A percentile compares a stretch with the other conserved stretches of the same genome.
Conservation (phyloP, 805 yeast genomes). For the Metschnikowia cerradonensis region DNA sequence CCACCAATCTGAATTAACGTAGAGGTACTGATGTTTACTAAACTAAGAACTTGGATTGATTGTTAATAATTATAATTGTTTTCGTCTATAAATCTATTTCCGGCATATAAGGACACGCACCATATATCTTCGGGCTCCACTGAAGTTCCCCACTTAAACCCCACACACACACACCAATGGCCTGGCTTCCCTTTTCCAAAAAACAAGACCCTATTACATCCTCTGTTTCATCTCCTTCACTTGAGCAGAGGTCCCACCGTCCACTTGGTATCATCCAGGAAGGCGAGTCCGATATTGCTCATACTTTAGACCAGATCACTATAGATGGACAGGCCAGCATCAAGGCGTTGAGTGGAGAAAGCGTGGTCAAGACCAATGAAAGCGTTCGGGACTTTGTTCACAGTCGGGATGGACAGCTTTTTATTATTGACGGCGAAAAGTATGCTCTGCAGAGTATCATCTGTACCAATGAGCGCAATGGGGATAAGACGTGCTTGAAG, state of each 20-base stretch:
- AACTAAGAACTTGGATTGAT: too few species aligned
- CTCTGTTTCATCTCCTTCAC: constrained; percentile 3
- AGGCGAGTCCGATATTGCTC: constrained; percentile 17
- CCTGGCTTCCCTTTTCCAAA: constrained; percentile 15
- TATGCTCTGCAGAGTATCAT: constrained; percentile 38
- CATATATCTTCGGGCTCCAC: not conserved
- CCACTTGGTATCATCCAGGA: constrained; percentile 11
- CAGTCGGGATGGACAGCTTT: constrained; percentile 30
- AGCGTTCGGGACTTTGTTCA: constrained; percentile 30
- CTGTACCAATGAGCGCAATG: constrained; percentile 41
- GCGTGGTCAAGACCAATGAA: constrained; percentile 14
- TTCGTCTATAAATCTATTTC: too few species aligned
- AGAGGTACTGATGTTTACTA: too few species aligned
- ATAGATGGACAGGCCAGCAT: constrained; percentile 12
- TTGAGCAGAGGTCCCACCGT: constrained; percentile 17
- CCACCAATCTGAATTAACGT: too few species aligned
- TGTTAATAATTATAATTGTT: too few species aligned
- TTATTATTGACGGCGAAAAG: constrained; percentile 42
- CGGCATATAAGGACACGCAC: too few species aligned
- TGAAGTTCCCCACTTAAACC: not conserved
- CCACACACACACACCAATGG: constrained; percentile 6
- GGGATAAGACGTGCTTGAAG: constrained; percentile 47
- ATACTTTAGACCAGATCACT: constrained; percentile 17
- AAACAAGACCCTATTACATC: not conserved
- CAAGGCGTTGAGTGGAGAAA: constrained; percentile 7